These are phyloP conservation scores for Dictyostelium firmibasis DNA, from an alignment of 78 protist genomes.

Conservation along the genomic window DNA sequence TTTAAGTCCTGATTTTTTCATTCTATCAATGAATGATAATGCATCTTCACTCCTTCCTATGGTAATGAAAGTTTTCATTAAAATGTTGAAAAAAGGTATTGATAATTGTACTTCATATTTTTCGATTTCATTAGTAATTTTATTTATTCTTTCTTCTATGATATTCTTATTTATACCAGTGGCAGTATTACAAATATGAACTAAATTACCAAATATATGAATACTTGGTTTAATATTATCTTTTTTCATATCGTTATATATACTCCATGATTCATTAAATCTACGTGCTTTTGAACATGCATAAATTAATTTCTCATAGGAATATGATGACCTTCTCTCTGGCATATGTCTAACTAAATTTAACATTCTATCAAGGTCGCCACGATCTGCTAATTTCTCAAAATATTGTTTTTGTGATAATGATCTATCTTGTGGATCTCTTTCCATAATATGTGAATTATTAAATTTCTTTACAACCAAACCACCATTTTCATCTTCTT, in stretches of 20 bases:
- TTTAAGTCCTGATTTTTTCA: constrained; percentile 12
- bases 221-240: constrained; percentile 33
- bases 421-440: constrained; percentile 50
- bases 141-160: constrained; percentile 1
- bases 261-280: constrained; percentile 32
- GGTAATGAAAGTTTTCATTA: constrained; percentile 34
- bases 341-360: constrained; percentile 7
- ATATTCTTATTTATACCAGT: background rate
- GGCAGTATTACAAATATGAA: background rate
- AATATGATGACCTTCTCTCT: constrained; percentile 17
- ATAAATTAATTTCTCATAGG: constrained; percentile 43
- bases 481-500: background rate
- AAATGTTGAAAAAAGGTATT: constrained; percentile 5
- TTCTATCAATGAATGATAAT: background rate
- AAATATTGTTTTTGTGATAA: constrained; percentile 51
- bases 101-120: constrained; percentile 9
- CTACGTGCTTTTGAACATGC: constrained; percentile 29
- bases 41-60: constrained; percentile 13
- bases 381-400: constrained; percentile 12
- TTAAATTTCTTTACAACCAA: background rate
- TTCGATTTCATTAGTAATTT: constrained; percentile 10
- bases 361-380: constrained; percentile 6
- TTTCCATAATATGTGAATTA: background rate
- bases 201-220: background rate
- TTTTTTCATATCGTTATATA: constrained; percentile 56